Conservation (phyloP, 495 filamentous ascomycete species). For the Daldinia bambusicola region DNA sequence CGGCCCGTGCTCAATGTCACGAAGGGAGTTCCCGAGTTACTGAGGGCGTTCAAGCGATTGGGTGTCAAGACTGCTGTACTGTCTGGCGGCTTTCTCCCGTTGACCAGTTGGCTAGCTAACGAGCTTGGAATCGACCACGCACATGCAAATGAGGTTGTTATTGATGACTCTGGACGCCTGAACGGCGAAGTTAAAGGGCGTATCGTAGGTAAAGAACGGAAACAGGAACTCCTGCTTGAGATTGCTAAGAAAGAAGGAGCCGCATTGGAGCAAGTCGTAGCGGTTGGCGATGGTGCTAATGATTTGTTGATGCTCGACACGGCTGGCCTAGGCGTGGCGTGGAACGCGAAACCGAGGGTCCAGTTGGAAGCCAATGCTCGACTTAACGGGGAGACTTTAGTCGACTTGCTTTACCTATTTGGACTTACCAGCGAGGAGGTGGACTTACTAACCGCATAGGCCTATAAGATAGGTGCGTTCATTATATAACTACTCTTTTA, state of each 20-base stretch:
- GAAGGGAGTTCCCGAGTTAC: slow-evolving; percentile 78
- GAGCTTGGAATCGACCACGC: slow-evolving; percentile 86
- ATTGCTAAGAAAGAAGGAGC: slow-evolving; percentile 81
- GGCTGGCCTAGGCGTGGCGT: slow-evolving; percentile 90
- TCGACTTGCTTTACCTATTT: slow-evolving; percentile 85
- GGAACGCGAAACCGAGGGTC: slow-evolving; percentile 91
- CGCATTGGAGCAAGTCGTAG: slow-evolving; percentile 77
- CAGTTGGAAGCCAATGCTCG: slow-evolving; percentile 85
- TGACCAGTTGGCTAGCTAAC: slow-evolving; percentile 84
- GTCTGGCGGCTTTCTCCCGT: slow-evolving; percentile 89
- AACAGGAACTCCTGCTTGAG: slow-evolving; percentile 77
- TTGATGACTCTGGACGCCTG: slow-evolving; percentile 68
- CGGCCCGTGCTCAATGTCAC: slow-evolving; percentile 79
- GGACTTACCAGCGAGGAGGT: slow-evolving; percentile 77
- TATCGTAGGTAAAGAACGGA: slow-evolving; percentile 85
- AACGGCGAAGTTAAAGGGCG: slow-evolving; percentile 81
- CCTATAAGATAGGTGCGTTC: slow-evolving; percentile 25
- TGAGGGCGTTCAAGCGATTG: slow-evolving; percentile 73
- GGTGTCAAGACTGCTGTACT: slow-evolving; percentile 89
- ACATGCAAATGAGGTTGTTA: slow-evolving; percentile 84
- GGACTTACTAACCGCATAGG: slow-evolving; percentile 55
- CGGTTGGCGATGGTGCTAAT: slow-evolving; percentile 94
- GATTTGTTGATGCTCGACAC: slow-evolving; percentile 91
- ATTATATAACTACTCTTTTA: slow-evolving; percentile 9
- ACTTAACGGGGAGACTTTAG: slow-evolving; percentile 80